Percentiles rank a stretch among this genome's conserved stretches.
Conservation (phyloP, 2,329 filamentous ascomycete species). For the Stagonosporopsis vannaccii region DNA sequence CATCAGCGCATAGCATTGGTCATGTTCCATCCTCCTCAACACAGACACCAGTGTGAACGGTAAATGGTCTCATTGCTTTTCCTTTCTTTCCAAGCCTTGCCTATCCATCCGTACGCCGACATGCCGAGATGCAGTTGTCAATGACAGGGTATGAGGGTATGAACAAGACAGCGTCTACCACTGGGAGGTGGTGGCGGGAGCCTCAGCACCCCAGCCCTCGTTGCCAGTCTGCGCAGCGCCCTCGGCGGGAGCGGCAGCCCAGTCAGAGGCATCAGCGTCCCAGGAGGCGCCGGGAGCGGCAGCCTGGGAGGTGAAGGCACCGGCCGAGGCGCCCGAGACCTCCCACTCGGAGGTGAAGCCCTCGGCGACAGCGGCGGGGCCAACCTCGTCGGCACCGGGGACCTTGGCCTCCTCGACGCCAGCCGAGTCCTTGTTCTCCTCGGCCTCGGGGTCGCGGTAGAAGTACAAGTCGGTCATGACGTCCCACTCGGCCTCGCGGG, state of each 20-base stretch:
- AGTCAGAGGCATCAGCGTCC: constrained; percentile 72
- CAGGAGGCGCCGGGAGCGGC: constrained; percentile 68
- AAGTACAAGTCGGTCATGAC: constrained; percentile 99
- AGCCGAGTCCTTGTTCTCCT: constrained; percentile 94
- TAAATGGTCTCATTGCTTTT: constrained; percentile 37
- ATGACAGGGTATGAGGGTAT: constrained; percentile 46
- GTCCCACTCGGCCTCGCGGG: constrained; percentile 97
- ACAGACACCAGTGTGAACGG: constrained; percentile 11
- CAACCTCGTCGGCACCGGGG: constrained; percentile 83
- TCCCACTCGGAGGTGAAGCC: constrained; percentile 90
- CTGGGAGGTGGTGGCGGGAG: constrained; percentile 46
- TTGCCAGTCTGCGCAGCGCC: constrained; percentile 52
- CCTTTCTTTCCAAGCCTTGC: constrained; percentile 35
- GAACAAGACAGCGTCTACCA: constrained; percentile 52
- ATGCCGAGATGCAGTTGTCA: constrained; percentile 22
- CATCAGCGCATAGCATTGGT: constrained; percentile 77
- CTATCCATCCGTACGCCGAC: constrained; percentile 36
- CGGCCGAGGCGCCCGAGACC: constrained; percentile 69
- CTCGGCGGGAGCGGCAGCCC: constrained; percentile 68
- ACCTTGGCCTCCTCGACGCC: constrained; percentile 86
- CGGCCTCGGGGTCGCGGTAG: constrained; percentile 99
- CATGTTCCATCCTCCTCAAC: constrained; percentile 33
- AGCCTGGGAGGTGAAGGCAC: constrained; percentile 65
- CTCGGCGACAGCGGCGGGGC: constrained; percentile 76
- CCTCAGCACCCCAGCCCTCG: constrained; percentile 60